Percentiles rank a stretch among this genome's conserved stretches.
phyloP scores from a whole-genome alignment of 495 filamentous ascomycete genomes.

The Podospora pseudoanserina region DNA sequence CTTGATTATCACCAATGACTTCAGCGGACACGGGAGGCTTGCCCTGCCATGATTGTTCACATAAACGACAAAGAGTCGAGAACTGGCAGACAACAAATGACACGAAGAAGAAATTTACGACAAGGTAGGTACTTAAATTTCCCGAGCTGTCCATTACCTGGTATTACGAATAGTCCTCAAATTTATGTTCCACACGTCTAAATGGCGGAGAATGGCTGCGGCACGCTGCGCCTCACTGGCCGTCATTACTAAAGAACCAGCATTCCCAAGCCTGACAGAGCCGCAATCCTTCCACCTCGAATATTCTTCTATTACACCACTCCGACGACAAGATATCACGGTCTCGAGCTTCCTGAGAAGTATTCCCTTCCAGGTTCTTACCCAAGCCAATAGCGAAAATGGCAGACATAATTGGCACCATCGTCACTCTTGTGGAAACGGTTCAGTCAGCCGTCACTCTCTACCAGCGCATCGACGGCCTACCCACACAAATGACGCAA shows the following conservation, averaged over 20 bases:
- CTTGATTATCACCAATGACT: too few species aligned
- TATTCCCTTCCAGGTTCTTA: too few species aligned
- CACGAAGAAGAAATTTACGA: too few species aligned
- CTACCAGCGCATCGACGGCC: conserved; percentile 22
- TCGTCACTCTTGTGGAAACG: conserved; percentile 22
- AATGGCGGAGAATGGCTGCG: neutral
- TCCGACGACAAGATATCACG: too few species aligned
- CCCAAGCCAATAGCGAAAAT: neutral
- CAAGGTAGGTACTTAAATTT: too few species aligned
- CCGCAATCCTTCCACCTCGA: neutral
- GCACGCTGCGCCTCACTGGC: neutral
- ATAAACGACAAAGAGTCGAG: too few species aligned
- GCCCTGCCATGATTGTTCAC: too few species aligned
- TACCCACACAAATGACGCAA: conserved; percentile 26
- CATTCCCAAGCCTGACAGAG: neutral
- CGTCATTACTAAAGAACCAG: neutral
- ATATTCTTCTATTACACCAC: neutral
- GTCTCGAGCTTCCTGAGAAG: too few species aligned
- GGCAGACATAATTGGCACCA: conserved; percentile 29
- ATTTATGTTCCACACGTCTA: neutral
- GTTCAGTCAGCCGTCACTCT: conserved; percentile 21
- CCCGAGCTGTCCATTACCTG: too few species aligned
- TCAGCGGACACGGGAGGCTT: too few species aligned
- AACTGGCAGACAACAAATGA: too few species aligned
- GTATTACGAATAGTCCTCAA: neutral